Evolutionary conservation across 257 asterid genomes (phyloP), one percentile per base, ranked within the genome.

Genomic region (Eucommia ulmoides): DNA sequence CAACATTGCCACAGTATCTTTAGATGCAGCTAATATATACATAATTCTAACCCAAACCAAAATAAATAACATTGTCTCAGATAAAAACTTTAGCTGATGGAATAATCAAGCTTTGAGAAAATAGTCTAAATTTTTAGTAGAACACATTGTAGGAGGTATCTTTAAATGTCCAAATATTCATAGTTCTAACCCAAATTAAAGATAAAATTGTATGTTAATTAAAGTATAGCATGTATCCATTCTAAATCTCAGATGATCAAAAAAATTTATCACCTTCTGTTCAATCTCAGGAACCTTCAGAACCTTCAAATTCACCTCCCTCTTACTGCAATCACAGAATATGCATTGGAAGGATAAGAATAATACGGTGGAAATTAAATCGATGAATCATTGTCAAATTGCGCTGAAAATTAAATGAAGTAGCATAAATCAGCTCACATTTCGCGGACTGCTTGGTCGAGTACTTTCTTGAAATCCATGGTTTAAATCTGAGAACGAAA

Each of bases 361-460:
- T n/a, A n/a, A n/a, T n/a, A n/a, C n/a, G n/a, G n/a, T n/a, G n/a
- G n/a, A n/a, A n/a, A n/a, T n/a, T n/a, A n/a, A n/a, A n/a, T n/a
- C n/a, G n/a, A n/a, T n/a, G n/a, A n/a, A n/a, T n/a, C n/a, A n/a
- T n/a, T n/a, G n/a, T n/a, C n/a, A n/a, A n/a, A n/a, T n/a, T n/a
- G 50, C 45, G 26, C 10, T 41, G 24, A 24, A 41, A 11, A 20
- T 48, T 33, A 33, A 48, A 53, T 41, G 49, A 45, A 22, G 10
- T 45, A 33, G 33, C 11, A n/a, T 35, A 20, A 52, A 65, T 2
- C 8, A 24, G 52, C 93, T 54, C 71, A 88, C 97, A 88, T 81
- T 72, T 84, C 97, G 49, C 97, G 93, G 54, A 88, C 97, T 1
- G 97, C 84, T 77, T 88, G 97, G 75, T 88, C 95, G 70, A 88